A percentile compares a stretch with the other conserved stretches of the same genome.
Conservation (phyloP, 352 stramenopile species). For the Globisporangium cylindrosporum region DNA sequence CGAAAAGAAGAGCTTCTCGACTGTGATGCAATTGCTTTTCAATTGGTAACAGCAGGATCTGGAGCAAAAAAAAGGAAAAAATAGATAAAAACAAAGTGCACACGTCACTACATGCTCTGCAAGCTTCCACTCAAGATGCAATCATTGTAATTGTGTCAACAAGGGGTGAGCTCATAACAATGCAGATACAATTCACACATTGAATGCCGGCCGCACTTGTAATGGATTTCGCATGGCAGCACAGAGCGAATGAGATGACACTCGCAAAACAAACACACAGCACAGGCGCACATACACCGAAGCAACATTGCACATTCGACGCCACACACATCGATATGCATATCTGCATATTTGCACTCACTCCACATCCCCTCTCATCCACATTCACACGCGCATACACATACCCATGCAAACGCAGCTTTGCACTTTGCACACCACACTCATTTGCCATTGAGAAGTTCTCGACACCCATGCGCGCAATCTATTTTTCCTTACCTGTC, state of each 20-base stretch:
- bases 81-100: neutral
- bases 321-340: constrained; percentile 13
- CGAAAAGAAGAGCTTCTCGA: neutral
- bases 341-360: constrained; percentile 1
- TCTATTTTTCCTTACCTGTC: constrained; percentile 15
- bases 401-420: neutral
- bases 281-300: neutral
- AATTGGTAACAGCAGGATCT: constrained; percentile 7
- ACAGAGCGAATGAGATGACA: neutral
- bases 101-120: neutral
- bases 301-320: neutral
- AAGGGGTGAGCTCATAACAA: too few relatives aligned
- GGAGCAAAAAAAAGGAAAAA: constrained; percentile 3
- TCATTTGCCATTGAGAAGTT: constrained; percentile 2
- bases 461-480: neutral
- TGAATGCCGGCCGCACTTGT: neutral
- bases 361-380: neutral
- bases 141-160: neutral
- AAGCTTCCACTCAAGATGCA: too few relatives aligned
- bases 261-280: neutral
- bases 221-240: neutral
- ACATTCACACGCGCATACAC: neutral
- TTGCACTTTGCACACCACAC: neutral
- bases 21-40: neutral
- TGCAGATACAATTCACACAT: neutral